Evolutionary conservation across 371 early-diverging fungal genomes (phyloP).

Genomic region (Dentiscutata heterogama): DNA sequence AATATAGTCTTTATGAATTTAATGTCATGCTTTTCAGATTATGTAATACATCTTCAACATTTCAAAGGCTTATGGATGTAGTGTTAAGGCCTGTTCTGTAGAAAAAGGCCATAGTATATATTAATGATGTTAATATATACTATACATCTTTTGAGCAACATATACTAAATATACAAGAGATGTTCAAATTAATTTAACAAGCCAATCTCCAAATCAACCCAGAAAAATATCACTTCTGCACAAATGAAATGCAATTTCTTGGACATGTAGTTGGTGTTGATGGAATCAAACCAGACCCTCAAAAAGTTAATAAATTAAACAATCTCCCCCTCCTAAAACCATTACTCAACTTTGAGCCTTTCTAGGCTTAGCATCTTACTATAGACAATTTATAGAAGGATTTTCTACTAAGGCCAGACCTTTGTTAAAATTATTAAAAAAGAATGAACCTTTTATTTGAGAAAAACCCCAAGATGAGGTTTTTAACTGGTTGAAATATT

Average conservation of each 20-base stretch:
- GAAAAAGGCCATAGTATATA: constrained; percentile 48
- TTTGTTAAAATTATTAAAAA: constrained; percentile 54
- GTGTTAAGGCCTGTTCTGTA: constrained; percentile 42
- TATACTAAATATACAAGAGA: constrained; percentile 3
- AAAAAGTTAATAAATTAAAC: constrained; percentile 1
- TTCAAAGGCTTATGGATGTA: constrained; percentile 54
- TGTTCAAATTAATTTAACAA: not conserved
- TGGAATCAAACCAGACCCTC: constrained; percentile 42
- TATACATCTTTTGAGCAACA: constrained; percentile 42
- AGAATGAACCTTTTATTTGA: constrained; percentile 49
- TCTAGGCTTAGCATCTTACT: constrained; percentile 55
- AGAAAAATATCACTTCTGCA: constrained; percentile 32
- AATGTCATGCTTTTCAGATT: not conserved
- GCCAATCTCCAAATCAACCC: not conserved
- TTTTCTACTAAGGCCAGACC: constrained; percentile 57
- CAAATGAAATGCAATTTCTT: constrained; percentile 1
- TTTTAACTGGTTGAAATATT: constrained; percentile 49
- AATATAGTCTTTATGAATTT: not conserved
- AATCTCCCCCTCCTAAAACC: constrained; percentile 43
- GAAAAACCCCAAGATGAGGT: constrained; percentile 43
- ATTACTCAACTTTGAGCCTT: constrained; percentile 56
- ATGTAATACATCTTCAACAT: not conserved
- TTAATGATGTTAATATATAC: too few species aligned
- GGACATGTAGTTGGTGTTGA: constrained; percentile 13
- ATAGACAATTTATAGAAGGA: constrained; percentile 53